Evolutionary conservation across 2,329 filamentous ascomycete genomes (phyloP).

Genomic region (Leptographium galeiforme): DNA sequence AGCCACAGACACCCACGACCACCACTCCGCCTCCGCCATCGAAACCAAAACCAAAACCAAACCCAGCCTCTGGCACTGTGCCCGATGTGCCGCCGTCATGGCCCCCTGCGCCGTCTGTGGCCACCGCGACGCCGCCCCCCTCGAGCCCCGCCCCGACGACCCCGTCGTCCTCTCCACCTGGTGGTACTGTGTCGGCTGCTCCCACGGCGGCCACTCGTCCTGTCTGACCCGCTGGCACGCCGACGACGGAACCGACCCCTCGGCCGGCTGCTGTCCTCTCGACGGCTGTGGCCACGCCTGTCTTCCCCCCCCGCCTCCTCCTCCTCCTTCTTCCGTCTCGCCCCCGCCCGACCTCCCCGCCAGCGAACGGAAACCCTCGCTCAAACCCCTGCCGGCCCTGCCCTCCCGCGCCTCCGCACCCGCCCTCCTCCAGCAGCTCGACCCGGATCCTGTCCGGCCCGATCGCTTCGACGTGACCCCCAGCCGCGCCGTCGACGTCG

Average conservation of each 20-base stretch:
- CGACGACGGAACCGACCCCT: constrained; percentile 17
- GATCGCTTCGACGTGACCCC: constrained; percentile 42
- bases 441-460: constrained; percentile 22
- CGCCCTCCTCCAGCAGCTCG: neutral
- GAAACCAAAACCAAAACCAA: too few relatives aligned
- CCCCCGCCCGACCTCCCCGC: constrained; percentile 38
- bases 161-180: constrained; percentile 29
- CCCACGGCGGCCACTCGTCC: constrained; percentile 47
- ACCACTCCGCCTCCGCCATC: too few relatives aligned
- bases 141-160: constrained; percentile 5
- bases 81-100: constrained; percentile 38
- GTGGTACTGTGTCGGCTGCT: constrained; percentile 52
- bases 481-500: constrained; percentile 47
- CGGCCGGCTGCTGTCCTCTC: constrained; percentile 48
- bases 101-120: constrained; percentile 46
- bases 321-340: constrained; percentile 32
- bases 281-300: constrained; percentile 53
- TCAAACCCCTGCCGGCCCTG: constrained; percentile 2
- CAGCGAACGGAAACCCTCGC: constrained; percentile 8
- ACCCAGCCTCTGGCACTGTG: constrained; percentile 32
- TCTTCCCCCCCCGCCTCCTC: constrained; percentile 40
- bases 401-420: neutral
- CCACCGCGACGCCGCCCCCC: constrained; percentile 27
- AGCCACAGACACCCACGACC: too few relatives aligned
- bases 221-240: constrained; percentile 47